These are phyloP conservation scores for Hemisphaericaspora lyxosophila DNA, from an alignment of 1,139 yeast species.

Conservation along the genomic window DNA sequence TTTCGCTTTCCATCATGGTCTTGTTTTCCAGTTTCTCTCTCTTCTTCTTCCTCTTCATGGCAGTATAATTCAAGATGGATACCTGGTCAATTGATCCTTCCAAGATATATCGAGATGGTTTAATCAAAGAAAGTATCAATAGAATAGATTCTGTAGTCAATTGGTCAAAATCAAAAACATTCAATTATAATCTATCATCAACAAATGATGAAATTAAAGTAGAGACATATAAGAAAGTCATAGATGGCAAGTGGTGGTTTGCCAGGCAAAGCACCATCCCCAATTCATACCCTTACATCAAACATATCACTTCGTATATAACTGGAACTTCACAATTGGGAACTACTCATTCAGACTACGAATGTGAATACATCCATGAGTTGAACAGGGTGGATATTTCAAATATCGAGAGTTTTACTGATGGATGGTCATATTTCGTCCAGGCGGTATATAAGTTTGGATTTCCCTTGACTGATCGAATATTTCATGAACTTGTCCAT, in stretches of 20 bases:
- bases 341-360: conserved; percentile 36
- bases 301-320: neutral
- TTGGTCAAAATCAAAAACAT: conserved; percentile 1
- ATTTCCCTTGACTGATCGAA: conserved; percentile 47
- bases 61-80: neutral
- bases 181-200: neutral
- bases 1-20: too few relatives aligned
- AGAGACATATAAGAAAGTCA: neutral
- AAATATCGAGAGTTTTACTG: conserved; percentile 8
- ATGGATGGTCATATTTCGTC: conserved; percentile 20
- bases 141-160: conserved; percentile 1
- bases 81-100: neutral
- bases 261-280: conserved; percentile 1
- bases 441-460: conserved; percentile 50
- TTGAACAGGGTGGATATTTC: conserved; percentile 19
- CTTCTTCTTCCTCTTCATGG: neutral
- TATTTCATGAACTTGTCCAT: conserved; percentile 60
- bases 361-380: conserved; percentile 34
- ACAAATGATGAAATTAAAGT: neutral
- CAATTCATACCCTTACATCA: neutral
- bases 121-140: neutral
- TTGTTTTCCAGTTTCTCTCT: neutral
- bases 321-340: conserved; percentile 13
- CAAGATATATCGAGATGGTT: neutral
- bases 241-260: conserved; percentile 1